These are phyloP conservation scores for Wickerhamomyces canadensis DNA, from an alignment of 805 yeast species.

Conservation along the genomic window DNA sequence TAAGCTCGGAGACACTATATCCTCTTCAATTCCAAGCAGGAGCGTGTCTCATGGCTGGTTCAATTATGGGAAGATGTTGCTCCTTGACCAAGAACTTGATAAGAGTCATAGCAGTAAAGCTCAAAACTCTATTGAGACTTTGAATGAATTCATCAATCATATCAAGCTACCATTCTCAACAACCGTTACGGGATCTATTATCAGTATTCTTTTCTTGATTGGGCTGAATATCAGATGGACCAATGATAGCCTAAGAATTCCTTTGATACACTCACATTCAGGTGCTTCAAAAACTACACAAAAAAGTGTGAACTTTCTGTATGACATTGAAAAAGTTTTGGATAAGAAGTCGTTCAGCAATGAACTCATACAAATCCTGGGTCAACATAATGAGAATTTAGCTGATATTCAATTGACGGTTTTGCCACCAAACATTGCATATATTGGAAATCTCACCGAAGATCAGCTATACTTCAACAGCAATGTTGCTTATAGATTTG, in stretches of 20 bases:
- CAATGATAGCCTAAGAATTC: conserved; percentile 12
- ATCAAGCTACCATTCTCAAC: conserved; percentile 33
- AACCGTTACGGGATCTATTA: conserved; percentile 26
- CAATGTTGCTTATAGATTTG: conserved; percentile 36
- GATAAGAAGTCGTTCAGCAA: conserved; percentile 16
- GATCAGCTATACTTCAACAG: conserved; percentile 11
- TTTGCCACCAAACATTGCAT: conserved; percentile 23
- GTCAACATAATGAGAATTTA: conserved; percentile 3
- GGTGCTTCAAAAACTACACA: neutral
- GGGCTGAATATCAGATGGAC: conserved; percentile 32
- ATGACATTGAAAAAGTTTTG: conserved; percentile 9
- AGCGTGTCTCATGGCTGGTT: no score
- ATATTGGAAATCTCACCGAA: neutral
- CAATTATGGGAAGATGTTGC: no score
- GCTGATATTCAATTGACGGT: conserved; percentile 17
- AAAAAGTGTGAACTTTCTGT: neutral
- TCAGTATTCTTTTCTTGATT: conserved; percentile 23
- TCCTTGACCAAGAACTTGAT: no score
- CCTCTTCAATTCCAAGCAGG: no score
- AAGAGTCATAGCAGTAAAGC: neutral
- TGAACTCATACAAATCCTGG: conserved; percentile 13
- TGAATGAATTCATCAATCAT: conserved; percentile 16
- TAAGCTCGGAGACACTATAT: neutral
- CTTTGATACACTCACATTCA: neutral
- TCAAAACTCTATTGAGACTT: neutral